Conservation (phyloP, 2,329 filamentous ascomycete species). For the Exophiala spinifera region DNA sequence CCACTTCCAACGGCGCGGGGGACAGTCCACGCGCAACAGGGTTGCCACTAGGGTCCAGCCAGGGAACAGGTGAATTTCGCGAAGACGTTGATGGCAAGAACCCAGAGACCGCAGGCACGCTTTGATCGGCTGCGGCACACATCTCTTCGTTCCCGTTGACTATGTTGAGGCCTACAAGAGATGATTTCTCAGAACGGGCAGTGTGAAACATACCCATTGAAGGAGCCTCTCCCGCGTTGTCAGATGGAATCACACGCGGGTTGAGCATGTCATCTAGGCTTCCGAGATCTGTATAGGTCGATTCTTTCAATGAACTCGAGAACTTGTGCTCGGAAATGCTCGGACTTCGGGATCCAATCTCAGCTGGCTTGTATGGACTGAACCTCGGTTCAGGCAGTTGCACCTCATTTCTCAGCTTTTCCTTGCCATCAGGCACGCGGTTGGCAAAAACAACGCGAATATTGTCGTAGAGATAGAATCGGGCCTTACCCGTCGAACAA, state of each 20-base stretch:
- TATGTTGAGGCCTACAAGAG: neutral
- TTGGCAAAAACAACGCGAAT: slow-evolving; percentile 96
- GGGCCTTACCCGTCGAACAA: slow-evolving; percentile 76
- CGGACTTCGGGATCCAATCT: slow-evolving; percentile 56
- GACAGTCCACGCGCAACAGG: slow-evolving; percentile 17
- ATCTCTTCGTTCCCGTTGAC: neutral
- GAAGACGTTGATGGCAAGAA: slow-evolving; percentile 24
- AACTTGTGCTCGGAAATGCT: slow-evolving; percentile 57
- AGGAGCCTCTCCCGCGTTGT: neutral
- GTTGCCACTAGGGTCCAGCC: slow-evolving; percentile 8
- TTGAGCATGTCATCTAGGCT: slow-evolving; percentile 12
- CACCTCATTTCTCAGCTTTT: slow-evolving; percentile 85
- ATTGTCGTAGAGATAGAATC: slow-evolving; percentile 86
- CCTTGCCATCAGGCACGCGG: slow-evolving; percentile 90
- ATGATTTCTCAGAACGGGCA: neutral
- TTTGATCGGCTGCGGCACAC: neutral
- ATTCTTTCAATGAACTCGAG: slow-evolving; percentile 42
- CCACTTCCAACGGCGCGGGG: slow-evolving; percentile 21
- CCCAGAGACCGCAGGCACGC: slow-evolving; percentile 21
- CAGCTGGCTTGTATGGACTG: slow-evolving; percentile 69
- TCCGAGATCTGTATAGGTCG: slow-evolving; percentile 10
- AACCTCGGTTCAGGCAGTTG: slow-evolving; percentile 85
- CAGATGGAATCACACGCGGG: neutral
- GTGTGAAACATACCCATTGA: neutral
- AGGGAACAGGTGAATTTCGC: slow-evolving; percentile 26